Base-by-base conservation (phyloP, 179 eudicot species). In the Beta corolliflora region DNA sequence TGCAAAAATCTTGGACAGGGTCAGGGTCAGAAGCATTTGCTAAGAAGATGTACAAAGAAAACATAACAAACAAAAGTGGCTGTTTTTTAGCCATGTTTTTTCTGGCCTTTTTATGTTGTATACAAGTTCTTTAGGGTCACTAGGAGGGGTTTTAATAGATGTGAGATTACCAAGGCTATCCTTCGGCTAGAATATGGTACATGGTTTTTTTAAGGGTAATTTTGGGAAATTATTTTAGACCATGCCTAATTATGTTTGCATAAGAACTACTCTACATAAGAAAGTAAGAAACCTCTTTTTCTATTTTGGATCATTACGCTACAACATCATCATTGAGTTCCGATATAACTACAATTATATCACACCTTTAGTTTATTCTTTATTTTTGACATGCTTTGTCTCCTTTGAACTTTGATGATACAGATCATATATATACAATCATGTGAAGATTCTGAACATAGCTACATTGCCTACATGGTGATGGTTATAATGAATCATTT, bases 1-100 rank as follows among this genome's bases (percentile, higher is more conserved):
- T 77, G 87, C 97, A 92, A 77, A 85, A 93, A 81, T 93, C 97
- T 82, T 86, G 92, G 14, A 89, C 36, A 5, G 95, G 92, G 61
- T 93, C 94, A 60, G 97, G 89, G 64, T 92, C 97, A 9, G 93
- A 88, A 29, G 92, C 91, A 21, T 81, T 86, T 53, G 77, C 71
- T 11, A 44, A 52, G 74, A 14, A 58, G 23, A 13, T 36, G 31
- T 58, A 66, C 18, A 75, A 75, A 72, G 56, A 88, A 29, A 79
- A 84, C 10, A 80, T 69, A 68, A 76, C 80, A 25, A 76, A 76
- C 21, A 68, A 23, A 81, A 69, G 76, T 67, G 18, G 50, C 61
- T 76, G 13, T 44, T 9, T 67, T 76, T 66, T 76, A 58, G 48
- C 76, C 84, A 76, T 81, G 0, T 56, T 67, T 41, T 45, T 71